Evolutionary conservation across 805 yeast species (phyloP).

Genomic region (Candida anglica): DNA sequence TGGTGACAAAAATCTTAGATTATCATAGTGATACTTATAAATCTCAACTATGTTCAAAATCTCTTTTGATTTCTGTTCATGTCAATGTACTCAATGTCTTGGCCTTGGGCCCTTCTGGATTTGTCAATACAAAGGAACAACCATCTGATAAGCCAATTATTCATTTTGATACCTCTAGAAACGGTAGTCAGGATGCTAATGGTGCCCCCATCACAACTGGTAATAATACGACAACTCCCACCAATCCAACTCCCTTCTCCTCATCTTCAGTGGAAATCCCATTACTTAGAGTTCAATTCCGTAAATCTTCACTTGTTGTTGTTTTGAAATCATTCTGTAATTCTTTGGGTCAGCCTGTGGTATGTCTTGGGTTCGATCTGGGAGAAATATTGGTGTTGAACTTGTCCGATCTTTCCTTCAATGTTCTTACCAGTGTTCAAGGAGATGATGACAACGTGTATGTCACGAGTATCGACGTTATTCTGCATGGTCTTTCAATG

Average conservation of each 20-base stretch:
- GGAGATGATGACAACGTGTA: conserved; percentile 9
- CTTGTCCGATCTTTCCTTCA: conserved; percentile 40
- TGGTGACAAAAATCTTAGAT: conserved; percentile 16
- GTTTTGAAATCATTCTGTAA: conserved; percentile 28
- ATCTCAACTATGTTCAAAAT: conserved; percentile 23
- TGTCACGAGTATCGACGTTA: conserved; percentile 21
- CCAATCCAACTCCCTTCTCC: too few species aligned
- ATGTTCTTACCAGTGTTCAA: conserved; percentile 46
- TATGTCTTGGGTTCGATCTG: conserved; percentile 57
- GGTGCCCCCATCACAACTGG: too few species aligned
- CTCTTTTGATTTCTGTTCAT: conserved; percentile 41
- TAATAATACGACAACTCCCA: too few species aligned
- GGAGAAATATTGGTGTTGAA: conserved; percentile 69
- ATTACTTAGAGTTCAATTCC: conserved; percentile 38
- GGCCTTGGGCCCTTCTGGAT: conserved; percentile 26
- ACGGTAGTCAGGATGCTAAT: too few species aligned
- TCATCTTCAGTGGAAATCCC: too few species aligned
- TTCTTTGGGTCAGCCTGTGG: conserved; percentile 36
- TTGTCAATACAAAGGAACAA: conserved; percentile 15
- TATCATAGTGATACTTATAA: conserved; percentile 25
- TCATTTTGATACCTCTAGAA: too few species aligned
- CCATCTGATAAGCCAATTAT: conserved; percentile 16
- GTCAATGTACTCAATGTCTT: conserved; percentile 48
- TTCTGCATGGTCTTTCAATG: conserved; percentile 18
- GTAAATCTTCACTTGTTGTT: conserved; percentile 34